A percentile compares a stretch with the other conserved stretches of the same genome.
These are phyloP conservation scores for Fomitopsis palustris DNA, from an alignment of 1,284 basidiomycete species.

Conservation along the genomic window DNA sequence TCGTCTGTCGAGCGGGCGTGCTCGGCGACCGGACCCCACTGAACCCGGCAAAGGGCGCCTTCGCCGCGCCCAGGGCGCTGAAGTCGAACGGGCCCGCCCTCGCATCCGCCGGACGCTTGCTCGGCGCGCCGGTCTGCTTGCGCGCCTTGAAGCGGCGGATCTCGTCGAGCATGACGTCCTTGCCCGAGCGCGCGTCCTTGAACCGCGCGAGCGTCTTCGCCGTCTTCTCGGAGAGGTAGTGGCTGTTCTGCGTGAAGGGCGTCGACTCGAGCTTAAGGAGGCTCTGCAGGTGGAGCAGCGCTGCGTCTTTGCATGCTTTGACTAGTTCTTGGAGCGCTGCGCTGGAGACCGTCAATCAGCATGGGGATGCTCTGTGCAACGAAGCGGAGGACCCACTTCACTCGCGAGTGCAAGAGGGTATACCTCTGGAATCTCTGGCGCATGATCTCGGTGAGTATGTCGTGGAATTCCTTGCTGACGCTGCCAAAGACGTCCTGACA, in stretches of 20 bases:
- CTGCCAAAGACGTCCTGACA: slow-evolving; percentile 36
- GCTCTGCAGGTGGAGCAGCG: slow-evolving; percentile 13
- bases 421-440: slow-evolving; percentile 31
- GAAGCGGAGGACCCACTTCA: slow-evolving; percentile 21
- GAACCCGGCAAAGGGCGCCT: neutral
- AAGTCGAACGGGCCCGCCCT: neutral
- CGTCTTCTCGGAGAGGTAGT: slow-evolving; percentile 22
- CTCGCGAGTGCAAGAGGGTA: slow-evolving; percentile 20
- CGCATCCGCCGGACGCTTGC: neutral
- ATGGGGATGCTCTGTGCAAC: neutral
- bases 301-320: slow-evolving; percentile 1
- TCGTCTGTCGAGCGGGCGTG: neutral
- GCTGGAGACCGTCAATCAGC: neutral
- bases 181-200: slow-evolving; percentile 16
- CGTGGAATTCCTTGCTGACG: slow-evolving; percentile 28
- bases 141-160: neutral
- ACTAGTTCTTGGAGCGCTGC: slow-evolving; percentile 11
- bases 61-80: neutral
- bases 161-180: neutral
- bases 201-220: slow-evolving; percentile 18
- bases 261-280: slow-evolving; percentile 25
- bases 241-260: slow-evolving; percentile 34
- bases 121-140: slow-evolving; percentile 1
- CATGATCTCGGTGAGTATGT: slow-evolving; percentile 19
- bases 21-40: neutral